Evolutionary conservation across 1,284 basidiomycete genomes (phyloP), one percentile per base, ranked within the genome.

Genomic region (Ustilago shanxiensis): DNA sequence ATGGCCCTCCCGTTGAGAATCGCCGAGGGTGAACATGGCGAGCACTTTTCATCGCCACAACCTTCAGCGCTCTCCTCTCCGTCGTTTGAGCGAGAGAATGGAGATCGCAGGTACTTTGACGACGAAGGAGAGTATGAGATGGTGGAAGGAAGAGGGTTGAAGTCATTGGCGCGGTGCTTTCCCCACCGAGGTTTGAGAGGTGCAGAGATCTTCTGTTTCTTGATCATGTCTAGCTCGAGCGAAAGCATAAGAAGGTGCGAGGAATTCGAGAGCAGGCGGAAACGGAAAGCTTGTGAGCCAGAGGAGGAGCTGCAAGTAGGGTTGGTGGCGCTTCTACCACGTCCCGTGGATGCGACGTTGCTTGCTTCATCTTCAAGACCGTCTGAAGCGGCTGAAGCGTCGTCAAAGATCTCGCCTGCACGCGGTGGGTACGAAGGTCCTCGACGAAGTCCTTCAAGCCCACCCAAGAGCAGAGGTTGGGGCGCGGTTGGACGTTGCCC

Each of bases 171-270:
- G 0, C 81, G 66, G 24, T 78, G 77, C 52, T 79, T 80, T 53
- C 81, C 81, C 83, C 82, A 85, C 5, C 83, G 65, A 5, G 82
- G 81, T 56, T 83, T 85, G 52, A 85, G 64, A 3, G 83, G 84
- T 16, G 79, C 77, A n/a, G 77, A 78, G 51, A 85, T 85, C 71
- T 85, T 85, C 33, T 79, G 65, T 45, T 80, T 81, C 44, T 80
- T 77, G 62, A 85, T 85, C 84, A 85, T 85, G 41, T 83, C 82
- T 28, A 85, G 60, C 60, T 85, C 84, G 24, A 84, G 60, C 39
- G 77, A 80, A 18, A 85, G 79, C 82, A 85, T 85, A 44, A 84
- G 77, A 44, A 85, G 68, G 55, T 85, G 84, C 29, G 81, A 77
- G 10, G 79, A 72, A 65, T 85, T 85, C 68, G 71, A 77, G 24